phyloP scores from a whole-genome alignment of 768 basidiomycete genomes.

The Tricholomella constricta region DNA sequence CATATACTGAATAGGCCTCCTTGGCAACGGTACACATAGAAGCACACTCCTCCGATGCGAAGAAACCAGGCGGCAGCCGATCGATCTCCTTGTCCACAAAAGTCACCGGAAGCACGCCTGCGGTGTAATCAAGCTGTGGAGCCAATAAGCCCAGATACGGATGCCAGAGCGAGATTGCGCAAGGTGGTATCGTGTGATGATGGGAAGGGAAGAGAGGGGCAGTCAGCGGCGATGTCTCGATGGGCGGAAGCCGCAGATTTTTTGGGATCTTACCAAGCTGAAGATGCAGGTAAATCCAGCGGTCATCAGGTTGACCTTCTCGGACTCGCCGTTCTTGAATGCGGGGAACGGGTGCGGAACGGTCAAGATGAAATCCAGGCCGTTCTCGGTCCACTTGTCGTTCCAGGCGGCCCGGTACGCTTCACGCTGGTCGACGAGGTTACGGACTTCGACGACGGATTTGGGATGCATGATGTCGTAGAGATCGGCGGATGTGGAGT shows the following conservation, averaged over 20 bases:
- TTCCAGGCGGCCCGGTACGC: conserved; percentile 47
- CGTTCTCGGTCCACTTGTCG: conserved; percentile 46
- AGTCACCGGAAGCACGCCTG: conserved; percentile 63
- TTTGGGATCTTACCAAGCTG: conserved; percentile 53
- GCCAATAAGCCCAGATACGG: background rate
- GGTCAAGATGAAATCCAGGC: conserved; percentile 64
- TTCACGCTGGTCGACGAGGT: conserved; percentile 48
- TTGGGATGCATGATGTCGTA: conserved; percentile 46
- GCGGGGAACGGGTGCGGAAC: conserved; percentile 67
- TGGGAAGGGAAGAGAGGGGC: background rate
- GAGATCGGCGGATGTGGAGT: conserved; percentile 38
- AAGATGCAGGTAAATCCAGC: conserved; percentile 69
- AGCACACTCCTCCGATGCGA: conserved; percentile 30
- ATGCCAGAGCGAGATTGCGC: background rate
- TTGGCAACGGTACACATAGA: conserved; percentile 36
- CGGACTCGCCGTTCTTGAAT: conserved; percentile 51
- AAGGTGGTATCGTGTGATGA: background rate
- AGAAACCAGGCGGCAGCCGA: conserved; percentile 35
- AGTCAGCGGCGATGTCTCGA: conserved; percentile 13
- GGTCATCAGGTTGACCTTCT: conserved; percentile 56
- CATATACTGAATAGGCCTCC: conserved; percentile 52
- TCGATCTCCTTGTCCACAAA: conserved; percentile 45
- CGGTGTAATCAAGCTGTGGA: conserved; percentile 52
- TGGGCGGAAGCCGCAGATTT: background rate
- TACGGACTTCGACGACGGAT: conserved; percentile 50